Conservation (phyloP, 345 rosid species). For the Dimocarpus longan region DNA sequence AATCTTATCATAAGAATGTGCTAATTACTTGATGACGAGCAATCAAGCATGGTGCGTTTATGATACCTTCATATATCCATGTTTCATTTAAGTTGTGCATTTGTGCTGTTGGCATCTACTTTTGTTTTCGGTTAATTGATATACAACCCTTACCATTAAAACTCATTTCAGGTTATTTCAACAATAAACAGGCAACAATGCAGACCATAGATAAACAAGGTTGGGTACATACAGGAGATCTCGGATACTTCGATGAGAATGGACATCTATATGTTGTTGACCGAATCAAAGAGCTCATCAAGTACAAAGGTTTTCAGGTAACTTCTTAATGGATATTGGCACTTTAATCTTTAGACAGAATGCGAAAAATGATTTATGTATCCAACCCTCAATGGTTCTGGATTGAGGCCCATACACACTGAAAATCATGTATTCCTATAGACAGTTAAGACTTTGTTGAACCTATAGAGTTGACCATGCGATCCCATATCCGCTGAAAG, state of each 20-base stretch:
- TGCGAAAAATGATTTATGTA: neutral
- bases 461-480: neutral
- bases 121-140: neutral
- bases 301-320: constrained; percentile 95
- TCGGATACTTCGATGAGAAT: constrained; percentile 80
- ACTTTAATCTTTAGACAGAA: neutral
- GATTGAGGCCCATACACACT: neutral
- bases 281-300: constrained; percentile 90
- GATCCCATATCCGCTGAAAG: neutral
- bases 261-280: constrained; percentile 81
- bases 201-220: constrained; percentile 72
- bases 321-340: neutral
- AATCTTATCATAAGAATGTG: neutral
- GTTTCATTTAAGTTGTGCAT: neutral
- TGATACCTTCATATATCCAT: constrained; percentile 1
- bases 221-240: constrained; percentile 93
- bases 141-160: neutral
- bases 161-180: constrained; percentile 64
- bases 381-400: neutral
- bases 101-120: neutral
- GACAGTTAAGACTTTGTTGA: neutral
- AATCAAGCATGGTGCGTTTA: neutral
- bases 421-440: neutral
- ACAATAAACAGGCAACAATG: constrained; percentile 79
- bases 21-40: neutral